Conservation (phyloP, 192 early-diverging fungal species). For the Phycomyces blakesleeanus region DNA sequence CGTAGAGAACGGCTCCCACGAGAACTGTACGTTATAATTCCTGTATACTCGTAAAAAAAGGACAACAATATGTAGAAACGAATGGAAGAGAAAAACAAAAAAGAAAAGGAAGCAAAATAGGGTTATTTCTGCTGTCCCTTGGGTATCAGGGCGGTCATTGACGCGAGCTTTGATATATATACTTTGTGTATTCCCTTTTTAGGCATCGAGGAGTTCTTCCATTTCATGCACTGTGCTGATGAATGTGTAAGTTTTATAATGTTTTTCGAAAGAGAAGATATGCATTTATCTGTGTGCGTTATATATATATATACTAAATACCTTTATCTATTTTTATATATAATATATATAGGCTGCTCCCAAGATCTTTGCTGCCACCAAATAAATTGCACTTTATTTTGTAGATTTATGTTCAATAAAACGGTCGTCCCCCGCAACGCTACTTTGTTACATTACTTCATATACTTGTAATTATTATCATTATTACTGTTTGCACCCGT, state of each 20-base stretch:
- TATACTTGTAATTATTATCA: too few species aligned
- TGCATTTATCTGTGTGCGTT: background rate
- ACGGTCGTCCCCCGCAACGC: too few species aligned
- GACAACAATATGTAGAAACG: background rate
- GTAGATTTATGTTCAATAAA: background rate
- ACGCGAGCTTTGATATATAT: background rate
- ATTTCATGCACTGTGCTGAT: constrained; percentile 80
- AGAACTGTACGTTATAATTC: constrained; percentile 55
- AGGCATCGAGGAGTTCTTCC: constrained; percentile 73
- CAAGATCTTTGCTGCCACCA: constrained; percentile 57
- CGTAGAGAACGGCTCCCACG: constrained; percentile 68
- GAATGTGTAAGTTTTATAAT: constrained; percentile 64
- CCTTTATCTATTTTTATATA: constrained; percentile 8
- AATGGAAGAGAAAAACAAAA: background rate
- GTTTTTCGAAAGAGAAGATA: too few species aligned
- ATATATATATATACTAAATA: background rate
- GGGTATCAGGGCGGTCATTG: background rate
- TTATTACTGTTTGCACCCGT: too few species aligned
- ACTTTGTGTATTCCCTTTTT: constrained; percentile 3
- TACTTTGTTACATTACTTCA: too few species aligned
- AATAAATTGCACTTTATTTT: constrained; percentile 36
- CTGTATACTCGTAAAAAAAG: background rate
- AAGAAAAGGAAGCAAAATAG: background rate
- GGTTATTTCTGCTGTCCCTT: too few species aligned
- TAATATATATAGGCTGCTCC: constrained; percentile 44